A percentile compares a stretch with the other conserved stretches of the same genome.
Evolutionary conservation across 2,329 filamentous ascomycete species (phyloP).

Genomic region (Hawksworthiomyces lignivorus): DNA sequence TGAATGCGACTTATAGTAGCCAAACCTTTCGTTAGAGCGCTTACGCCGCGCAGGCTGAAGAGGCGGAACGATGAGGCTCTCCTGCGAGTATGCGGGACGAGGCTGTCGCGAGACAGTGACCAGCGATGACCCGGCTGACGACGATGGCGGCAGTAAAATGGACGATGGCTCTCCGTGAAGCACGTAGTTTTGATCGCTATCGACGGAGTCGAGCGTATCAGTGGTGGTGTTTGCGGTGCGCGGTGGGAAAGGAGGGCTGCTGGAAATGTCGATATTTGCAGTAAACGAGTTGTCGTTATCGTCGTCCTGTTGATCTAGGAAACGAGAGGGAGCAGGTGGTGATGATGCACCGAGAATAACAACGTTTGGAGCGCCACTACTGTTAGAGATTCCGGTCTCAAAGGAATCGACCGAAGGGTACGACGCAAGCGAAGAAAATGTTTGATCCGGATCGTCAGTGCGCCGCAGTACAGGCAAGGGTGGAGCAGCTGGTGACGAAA

Average conservation of each 20-base stretch:
- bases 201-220: constrained; percentile 28
- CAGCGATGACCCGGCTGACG: constrained; percentile 19
- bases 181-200: constrained; percentile 45
- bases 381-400: neutral
- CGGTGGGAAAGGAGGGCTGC: constrained; percentile 12
- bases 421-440: constrained; percentile 11
- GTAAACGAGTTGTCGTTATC: neutral
- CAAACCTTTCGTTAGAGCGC: constrained; percentile 40
- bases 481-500: constrained; percentile 40
- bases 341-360: constrained; percentile 40
- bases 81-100: constrained; percentile 48
- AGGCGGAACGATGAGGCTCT: constrained; percentile 52
- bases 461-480: constrained; percentile 20
- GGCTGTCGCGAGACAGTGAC: constrained; percentile 25
- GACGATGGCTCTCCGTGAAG: constrained; percentile 34
- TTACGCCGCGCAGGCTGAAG: constrained; percentile 38
- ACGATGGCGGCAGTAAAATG: constrained; percentile 22
- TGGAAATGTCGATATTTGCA: constrained; percentile 1
- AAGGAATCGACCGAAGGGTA: constrained; percentile 20
- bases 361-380: constrained; percentile 38
- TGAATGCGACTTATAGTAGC: constrained; percentile 42
- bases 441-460: constrained; percentile 11
- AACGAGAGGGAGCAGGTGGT: constrained; percentile 8
- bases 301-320: constrained; percentile 3
- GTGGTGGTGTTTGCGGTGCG: constrained; percentile 17